A percentile compares a stretch with the other conserved stretches of the same genome.
Evolutionary conservation across 2,329 filamentous ascomycete species (phyloP).

Genomic region (Orbilia blumenaviensis): DNA sequence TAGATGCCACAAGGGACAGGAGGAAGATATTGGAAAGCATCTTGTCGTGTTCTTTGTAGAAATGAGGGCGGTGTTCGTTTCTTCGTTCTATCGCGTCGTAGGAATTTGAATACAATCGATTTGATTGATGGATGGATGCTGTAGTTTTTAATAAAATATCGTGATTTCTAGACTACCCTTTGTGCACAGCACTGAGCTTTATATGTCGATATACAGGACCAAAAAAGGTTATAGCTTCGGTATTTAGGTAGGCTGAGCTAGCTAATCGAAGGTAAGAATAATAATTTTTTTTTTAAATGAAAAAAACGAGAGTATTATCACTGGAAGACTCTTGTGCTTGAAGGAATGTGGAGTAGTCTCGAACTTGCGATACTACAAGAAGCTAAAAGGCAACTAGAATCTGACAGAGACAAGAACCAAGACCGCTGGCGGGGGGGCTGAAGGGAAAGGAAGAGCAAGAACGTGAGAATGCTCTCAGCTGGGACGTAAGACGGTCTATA

Average conservation of each 20-base stretch:
- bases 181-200: conserved; percentile 45
- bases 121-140: neutral
- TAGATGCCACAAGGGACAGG: conserved; percentile 11
- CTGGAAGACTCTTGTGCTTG: conserved; percentile 29
- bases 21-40: conserved; percentile 31
- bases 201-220: neutral
- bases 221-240: neutral
- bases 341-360: conserved; percentile 49
- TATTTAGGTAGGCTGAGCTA: conserved; percentile 8
- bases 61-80: neutral
- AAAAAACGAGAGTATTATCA: conserved; percentile 23
- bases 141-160: neutral
- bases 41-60: neutral
- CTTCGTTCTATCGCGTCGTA: conserved; percentile 14
- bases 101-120: neutral
- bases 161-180: conserved; percentile 5
- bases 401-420: conserved; percentile 23
- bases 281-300: too few relatives aligned
- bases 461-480: conserved; percentile 43
- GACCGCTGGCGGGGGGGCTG: conserved; percentile 1
- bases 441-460: conserved; percentile 25
- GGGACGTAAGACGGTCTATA: conserved; percentile 21
- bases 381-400: neutral
- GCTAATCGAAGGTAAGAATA: too few relatives aligned
- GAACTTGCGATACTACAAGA: conserved; percentile 48